These are phyloP conservation scores for Boeremia lycopersici DNA, from an alignment of 2,329 filamentous ascomycete genomes.

Conservation along the genomic window DNA sequence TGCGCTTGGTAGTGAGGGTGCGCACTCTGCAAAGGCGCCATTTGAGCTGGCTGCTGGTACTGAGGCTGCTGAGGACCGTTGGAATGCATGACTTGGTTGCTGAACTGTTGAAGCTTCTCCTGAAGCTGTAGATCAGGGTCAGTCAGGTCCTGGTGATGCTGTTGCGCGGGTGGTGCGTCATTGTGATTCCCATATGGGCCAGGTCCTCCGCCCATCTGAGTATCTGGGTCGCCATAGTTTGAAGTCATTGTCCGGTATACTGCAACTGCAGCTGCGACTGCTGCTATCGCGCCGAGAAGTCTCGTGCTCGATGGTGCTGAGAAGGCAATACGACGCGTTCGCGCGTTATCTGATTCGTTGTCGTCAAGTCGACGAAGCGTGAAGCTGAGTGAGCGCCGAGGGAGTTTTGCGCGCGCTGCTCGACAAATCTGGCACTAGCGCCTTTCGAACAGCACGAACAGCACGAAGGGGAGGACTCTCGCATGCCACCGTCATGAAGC, in stretches of 20 bases:
- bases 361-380: constrained; percentile 28
- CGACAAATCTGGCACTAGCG: constrained; percentile 44
- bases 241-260: constrained; percentile 34
- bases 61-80: constrained; percentile 35
- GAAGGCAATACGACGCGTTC: constrained; percentile 10
- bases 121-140: constrained; percentile 44
- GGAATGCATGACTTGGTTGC: constrained; percentile 42
- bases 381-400: constrained; percentile 30
- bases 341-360: constrained; percentile 22
- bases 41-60: constrained; percentile 35
- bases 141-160: constrained; percentile 38
- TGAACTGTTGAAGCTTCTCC: constrained; percentile 45
- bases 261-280: constrained; percentile 17
- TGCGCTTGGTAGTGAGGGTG: constrained; percentile 46
- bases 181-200: constrained; percentile 46
- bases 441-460: constrained; percentile 15
- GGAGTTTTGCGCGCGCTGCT: constrained; percentile 36
- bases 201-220: constrained; percentile 40
- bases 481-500: background rate
- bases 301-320: background rate
- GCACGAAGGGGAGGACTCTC: constrained; percentile 12
- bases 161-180: constrained; percentile 41
- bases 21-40: constrained; percentile 35
- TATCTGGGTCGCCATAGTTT: constrained; percentile 42
- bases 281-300: constrained; percentile 22